A percentile compares a stretch with the other conserved stretches of the same genome.
Evolutionary conservation across 139 green algal species (phyloP).

Genomic region (Coccomyxa sp.): DNA sequence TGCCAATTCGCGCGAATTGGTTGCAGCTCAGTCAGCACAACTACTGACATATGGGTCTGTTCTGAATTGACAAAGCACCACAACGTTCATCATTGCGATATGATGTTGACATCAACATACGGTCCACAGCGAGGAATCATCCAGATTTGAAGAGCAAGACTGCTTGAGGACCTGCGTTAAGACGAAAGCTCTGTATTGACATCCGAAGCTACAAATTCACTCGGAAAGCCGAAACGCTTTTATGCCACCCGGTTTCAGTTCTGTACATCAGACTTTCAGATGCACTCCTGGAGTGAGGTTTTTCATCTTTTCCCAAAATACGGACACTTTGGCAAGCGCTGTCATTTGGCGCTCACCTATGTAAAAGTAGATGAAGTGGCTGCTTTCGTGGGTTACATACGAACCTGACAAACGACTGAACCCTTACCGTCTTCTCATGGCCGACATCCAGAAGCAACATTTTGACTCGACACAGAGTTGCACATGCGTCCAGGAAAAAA

Average conservation of each 20-base stretch:
- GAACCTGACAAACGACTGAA: constrained; percentile 56
- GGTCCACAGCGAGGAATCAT: constrained; percentile 37
- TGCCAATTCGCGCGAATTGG: too few relatives aligned
- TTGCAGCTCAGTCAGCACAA: too few relatives aligned
- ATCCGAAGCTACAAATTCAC: neutral
- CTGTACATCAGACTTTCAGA: neutral
- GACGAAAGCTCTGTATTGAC: neutral
- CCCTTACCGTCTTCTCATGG: neutral
- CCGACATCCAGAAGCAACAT: neutral
- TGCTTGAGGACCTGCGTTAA: constrained; percentile 57
- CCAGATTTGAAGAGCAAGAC: constrained; percentile 96
- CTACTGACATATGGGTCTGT: too few relatives aligned
- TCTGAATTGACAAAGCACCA: too few relatives aligned
- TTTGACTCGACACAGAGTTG: neutral
- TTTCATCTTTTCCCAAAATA: too few relatives aligned
- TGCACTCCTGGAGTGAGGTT: neutral
- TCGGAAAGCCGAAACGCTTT: neutral
- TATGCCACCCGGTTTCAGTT: neutral
- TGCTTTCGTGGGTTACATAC: constrained; percentile 98
- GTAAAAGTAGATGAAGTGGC: constrained; percentile 99
- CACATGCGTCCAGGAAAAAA: neutral
- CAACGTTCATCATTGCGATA: too few relatives aligned
- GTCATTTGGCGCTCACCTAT: constrained; percentile 38
- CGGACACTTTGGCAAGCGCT: neutral
- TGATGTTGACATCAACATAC: too few relatives aligned